Percentiles rank a stretch among this genome's conserved stretches.
These are phyloP conservation scores for Carex parvula DNA, from an alignment of 176 grass and related monocot species.

Conservation along the genomic window DNA sequence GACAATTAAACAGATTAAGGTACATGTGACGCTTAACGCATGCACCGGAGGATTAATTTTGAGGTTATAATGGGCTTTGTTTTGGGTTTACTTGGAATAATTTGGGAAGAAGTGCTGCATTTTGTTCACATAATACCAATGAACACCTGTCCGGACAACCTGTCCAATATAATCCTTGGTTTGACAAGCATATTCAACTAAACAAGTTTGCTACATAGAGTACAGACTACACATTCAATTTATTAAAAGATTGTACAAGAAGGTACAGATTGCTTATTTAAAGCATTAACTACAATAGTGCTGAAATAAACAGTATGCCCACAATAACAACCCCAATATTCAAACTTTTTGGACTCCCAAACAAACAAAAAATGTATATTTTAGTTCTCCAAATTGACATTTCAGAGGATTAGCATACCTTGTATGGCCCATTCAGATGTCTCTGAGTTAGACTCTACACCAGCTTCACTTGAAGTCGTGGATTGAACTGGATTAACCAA, in stretches of 20 bases:
- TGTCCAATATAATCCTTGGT: neutral
- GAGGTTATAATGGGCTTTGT: neutral
- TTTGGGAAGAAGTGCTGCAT: neutral
- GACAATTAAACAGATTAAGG: neutral
- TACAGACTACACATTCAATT: neutral
- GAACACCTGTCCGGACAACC: neutral
- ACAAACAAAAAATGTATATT: neutral
- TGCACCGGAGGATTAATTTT: neutral
- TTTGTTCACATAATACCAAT: neutral
- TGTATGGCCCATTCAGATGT: conserved; percentile 83
- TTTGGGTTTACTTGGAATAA: neutral
- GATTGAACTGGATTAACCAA: conserved; percentile 52
- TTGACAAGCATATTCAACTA: neutral
- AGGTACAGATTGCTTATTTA: neutral
- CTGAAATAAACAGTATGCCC: neutral
- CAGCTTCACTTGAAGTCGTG: conserved; percentile 51
- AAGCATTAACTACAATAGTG: neutral
- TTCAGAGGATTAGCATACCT: conserved; percentile 38
- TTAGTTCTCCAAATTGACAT: neutral
- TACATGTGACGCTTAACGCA: neutral
- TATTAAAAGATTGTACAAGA: neutral
- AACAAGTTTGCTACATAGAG: neutral
- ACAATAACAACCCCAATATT: neutral
- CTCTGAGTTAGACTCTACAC: conserved; percentile 48
- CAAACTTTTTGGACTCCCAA: neutral